Conservation (phyloP, 2,329 filamentous ascomycete genomes). For the Parafenestella ontariensis region DNA sequence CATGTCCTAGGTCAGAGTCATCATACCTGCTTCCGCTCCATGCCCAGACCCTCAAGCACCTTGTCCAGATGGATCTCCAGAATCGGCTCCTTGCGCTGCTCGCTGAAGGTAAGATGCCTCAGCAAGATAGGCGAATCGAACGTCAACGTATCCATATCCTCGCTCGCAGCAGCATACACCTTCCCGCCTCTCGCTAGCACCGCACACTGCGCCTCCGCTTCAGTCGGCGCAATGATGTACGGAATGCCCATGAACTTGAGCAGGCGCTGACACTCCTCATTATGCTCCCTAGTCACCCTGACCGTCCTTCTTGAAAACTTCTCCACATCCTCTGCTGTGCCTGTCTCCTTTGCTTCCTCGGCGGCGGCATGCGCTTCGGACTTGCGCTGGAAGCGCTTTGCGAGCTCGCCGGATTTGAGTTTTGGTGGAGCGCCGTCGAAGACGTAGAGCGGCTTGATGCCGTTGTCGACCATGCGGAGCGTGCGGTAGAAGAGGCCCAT, state of each 20-base stretch:
- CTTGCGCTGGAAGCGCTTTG: slow-evolving; percentile 95
- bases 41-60: slow-evolving; percentile 83
- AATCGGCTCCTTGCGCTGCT: slow-evolving; percentile 96
- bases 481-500: slow-evolving; percentile 99
- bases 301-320: slow-evolving; percentile 96
- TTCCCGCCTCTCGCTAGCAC: slow-evolving; percentile 88
- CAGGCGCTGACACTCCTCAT: slow-evolving; percentile 88
- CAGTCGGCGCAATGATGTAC: slow-evolving; percentile 92
- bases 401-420: slow-evolving; percentile 95
- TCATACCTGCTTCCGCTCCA: slow-evolving; percentile 82
- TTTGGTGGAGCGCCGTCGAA: slow-evolving; percentile 97
- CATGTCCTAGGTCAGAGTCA: slow-evolving; percentile 16
- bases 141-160: slow-evolving; percentile 98
- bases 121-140: slow-evolving; percentile 92
- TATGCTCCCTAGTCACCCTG: slow-evolving; percentile 94
- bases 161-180: slow-evolving; percentile 94
- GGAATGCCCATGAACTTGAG: slow-evolving; percentile 96
- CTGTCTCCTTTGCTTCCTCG: slow-evolving; percentile 96
- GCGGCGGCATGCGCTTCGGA: slow-evolving; percentile 87
- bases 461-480: slow-evolving; percentile 96
- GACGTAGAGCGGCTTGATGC: slow-evolving; percentile 97
- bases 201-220: slow-evolving; percentile 96
- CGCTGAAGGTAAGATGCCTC: slow-evolving; percentile 93
- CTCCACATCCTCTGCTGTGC: slow-evolving; percentile 96
- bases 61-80: slow-evolving; percentile 91